Conservation (phyloP, 2,329 filamentous ascomycete species). For the Capronia epimyces region DNA sequence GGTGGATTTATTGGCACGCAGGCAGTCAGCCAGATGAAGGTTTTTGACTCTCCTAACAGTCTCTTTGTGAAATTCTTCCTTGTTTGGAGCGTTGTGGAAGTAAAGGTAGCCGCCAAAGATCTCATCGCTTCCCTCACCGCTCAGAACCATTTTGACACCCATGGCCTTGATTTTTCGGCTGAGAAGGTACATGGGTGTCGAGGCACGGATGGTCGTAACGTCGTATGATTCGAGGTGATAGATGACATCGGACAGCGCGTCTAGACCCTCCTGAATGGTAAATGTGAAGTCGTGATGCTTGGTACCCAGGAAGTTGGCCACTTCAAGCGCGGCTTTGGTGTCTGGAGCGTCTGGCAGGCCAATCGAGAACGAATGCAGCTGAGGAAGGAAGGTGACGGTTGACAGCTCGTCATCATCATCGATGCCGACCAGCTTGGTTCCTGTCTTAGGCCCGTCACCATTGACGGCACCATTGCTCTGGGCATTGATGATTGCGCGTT, state of each 20-base stretch:
- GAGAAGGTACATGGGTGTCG: constrained; percentile 96
- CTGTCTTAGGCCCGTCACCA: constrained; percentile 49
- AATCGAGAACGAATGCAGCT: constrained; percentile 98
- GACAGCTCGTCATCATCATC: constrained; percentile 86
- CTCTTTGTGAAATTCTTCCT: constrained; percentile 90
- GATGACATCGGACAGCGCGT: constrained; percentile 95
- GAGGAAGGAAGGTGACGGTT: constrained; percentile 83
- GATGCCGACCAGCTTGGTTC: constrained; percentile 77
- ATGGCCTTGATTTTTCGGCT: constrained; percentile 99
- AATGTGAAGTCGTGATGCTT: constrained; percentile 99
- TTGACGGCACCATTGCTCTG: constrained; percentile 40
- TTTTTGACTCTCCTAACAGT: constrained; percentile 93
- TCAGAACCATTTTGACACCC: constrained; percentile 99
- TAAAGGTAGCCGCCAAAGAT: constrained; percentile 98
- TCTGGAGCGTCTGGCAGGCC: constrained; percentile 90
- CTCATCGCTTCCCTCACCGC: constrained; percentile 93
- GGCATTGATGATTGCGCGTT: constrained; percentile 49
- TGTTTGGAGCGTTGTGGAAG: constrained; percentile 91
- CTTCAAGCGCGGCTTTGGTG: constrained; percentile 83
- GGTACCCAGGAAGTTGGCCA: constrained; percentile 93
- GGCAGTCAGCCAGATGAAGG: constrained; percentile 90
- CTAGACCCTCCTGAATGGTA: constrained; percentile 93
- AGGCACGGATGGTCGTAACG: constrained; percentile 96
- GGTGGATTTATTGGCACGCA: constrained; percentile 98
- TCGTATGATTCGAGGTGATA: constrained; percentile 97